Percentiles rank a stretch among this genome's conserved stretches.
These are phyloP conservation scores for Globisporangium rhizosaccharum DNA, from an alignment of 352 stramenopile genomes.

Conservation along the genomic window DNA sequence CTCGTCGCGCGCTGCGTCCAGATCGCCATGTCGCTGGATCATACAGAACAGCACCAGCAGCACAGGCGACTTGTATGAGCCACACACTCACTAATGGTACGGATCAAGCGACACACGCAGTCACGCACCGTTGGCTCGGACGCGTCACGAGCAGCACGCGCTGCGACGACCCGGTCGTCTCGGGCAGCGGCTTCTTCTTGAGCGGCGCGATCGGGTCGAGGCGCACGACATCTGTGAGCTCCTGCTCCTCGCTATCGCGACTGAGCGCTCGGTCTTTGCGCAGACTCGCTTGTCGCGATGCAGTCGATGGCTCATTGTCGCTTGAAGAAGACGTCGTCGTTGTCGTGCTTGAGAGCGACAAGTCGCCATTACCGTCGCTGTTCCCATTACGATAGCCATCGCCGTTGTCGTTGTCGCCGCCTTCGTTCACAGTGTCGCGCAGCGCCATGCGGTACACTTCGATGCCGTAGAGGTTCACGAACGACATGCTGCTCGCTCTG, in stretches of 20 bases:
- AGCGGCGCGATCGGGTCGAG: constrained; percentile 9
- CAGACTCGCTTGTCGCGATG: neutral
- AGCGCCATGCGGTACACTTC: constrained; percentile 66
- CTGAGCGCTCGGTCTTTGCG: neutral
- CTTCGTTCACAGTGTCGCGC: constrained; percentile 62
- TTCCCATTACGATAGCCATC: neutral
- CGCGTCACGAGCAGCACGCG: constrained; percentile 68
- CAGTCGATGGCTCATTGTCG: neutral
- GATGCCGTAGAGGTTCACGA: constrained; percentile 24
- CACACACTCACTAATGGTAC: neutral
- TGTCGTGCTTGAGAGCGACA: neutral
- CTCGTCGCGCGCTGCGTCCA: constrained; percentile 76
- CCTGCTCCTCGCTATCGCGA: constrained; percentile 4
- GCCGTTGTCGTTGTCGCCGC: constrained; percentile 22
- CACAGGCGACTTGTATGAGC: neutral
- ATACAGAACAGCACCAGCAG: neutral
- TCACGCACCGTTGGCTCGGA: constrained; percentile 53
- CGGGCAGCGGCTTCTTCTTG: neutral
- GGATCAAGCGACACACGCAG: constrained; percentile 4
- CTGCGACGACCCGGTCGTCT: constrained; percentile 19
- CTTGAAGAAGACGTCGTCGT: neutral
- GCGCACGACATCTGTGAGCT: constrained; percentile 11
- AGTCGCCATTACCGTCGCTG: no score
- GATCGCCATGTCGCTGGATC: constrained; percentile 63
- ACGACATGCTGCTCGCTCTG: constrained; percentile 9